These are phyloP conservation scores for Jasminum sambac DNA, from an alignment of 257 asterid genomes.

Conservation along the genomic window DNA sequence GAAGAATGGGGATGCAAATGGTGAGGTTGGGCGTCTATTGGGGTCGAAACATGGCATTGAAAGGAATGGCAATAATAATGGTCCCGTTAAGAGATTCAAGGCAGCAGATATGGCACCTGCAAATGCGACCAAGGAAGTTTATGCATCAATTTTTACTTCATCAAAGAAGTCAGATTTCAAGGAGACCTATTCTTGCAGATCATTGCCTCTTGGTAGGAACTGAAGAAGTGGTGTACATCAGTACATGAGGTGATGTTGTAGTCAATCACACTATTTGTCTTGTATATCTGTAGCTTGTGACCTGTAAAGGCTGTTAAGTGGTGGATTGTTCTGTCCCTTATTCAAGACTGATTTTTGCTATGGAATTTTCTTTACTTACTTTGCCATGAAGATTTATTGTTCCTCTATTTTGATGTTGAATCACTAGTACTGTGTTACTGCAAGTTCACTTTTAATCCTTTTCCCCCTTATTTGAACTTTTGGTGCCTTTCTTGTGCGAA, in stretches of 20 bases:
- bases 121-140: constrained; percentile 66
- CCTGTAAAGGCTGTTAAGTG: constrained; percentile 18
- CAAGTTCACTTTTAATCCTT: background rate
- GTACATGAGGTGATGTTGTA: constrained; percentile 25
- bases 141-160: constrained; percentile 86
- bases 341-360: background rate
- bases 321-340: constrained; percentile 5
- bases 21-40: constrained; percentile 39
- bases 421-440: background rate
- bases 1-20: constrained; percentile 42
- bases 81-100: constrained; percentile 58
- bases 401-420: background rate
- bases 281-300: constrained; percentile 16
- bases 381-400: background rate
- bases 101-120: constrained; percentile 61
- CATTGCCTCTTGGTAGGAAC: constrained; percentile 92
- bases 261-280: constrained; percentile 24
- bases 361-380: background rate
- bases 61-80: constrained; percentile 39
- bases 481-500: background rate
- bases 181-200: constrained; percentile 85
- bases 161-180: constrained; percentile 72
- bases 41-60: constrained; percentile 70
- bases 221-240: constrained; percentile 34
- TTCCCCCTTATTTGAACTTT: background rate